Evolutionary conservation across 331 rosid species (phyloP).

Genomic region (Prunus yedoensis): DNA sequence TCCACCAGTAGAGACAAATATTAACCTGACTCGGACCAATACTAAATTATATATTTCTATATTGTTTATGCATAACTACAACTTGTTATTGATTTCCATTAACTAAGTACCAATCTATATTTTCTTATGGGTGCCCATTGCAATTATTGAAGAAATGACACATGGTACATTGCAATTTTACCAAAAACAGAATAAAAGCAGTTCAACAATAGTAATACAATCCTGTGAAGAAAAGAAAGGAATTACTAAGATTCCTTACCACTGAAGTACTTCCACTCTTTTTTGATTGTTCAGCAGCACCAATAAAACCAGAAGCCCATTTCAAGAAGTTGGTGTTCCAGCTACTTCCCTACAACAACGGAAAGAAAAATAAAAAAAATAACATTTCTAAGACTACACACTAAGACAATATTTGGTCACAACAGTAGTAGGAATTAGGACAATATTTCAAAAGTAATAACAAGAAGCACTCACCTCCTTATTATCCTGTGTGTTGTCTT

Average conservation of each 20-base stretch:
- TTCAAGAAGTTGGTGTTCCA: constrained; percentile 88
- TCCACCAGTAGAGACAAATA: neutral
- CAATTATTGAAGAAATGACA: neutral
- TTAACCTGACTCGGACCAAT: neutral
- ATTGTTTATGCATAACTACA: neutral
- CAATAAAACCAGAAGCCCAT: constrained; percentile 95
- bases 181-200: constrained; percentile 11
- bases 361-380: neutral
- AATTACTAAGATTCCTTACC: constrained; percentile 43
- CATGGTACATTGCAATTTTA: constrained; percentile 2
- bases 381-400: neutral
- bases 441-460: constrained; percentile 5
- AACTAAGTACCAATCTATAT: neutral
- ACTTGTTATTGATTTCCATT: neutral
- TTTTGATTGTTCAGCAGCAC: constrained; percentile 61
- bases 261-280: constrained; percentile 47
- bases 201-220: neutral
- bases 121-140: neutral
- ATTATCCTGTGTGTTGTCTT: constrained; percentile 41
- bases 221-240: neutral
- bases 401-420: neutral
- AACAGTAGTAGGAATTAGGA: neutral
- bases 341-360: constrained; percentile 53
- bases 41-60: neutral
- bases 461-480: constrained; percentile 55